These are phyloP conservation scores for Ogataea haglerorum DNA, from an alignment of 805 yeast species.

Conservation along the genomic window DNA sequence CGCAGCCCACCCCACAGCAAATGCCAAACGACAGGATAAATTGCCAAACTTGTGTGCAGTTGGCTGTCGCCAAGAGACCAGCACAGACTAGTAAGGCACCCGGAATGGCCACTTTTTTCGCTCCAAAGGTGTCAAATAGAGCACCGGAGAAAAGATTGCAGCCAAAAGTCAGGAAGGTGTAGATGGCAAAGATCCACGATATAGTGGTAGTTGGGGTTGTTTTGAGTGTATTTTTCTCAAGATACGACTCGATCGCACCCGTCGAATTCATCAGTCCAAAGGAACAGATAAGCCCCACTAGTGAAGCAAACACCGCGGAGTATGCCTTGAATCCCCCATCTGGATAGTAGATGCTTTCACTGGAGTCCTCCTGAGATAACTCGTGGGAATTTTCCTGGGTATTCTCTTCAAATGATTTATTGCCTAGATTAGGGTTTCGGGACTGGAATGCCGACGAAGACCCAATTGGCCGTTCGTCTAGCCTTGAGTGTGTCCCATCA, in stretches of 20 bases:
- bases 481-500: constrained; percentile 1
- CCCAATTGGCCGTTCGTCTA: constrained; percentile 6
- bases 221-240: constrained; percentile 49
- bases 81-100: constrained; percentile 37
- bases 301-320: constrained; percentile 48
- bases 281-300: constrained; percentile 52
- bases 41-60: constrained; percentile 43
- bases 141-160: constrained; percentile 42
- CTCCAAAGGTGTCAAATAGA: constrained; percentile 45
- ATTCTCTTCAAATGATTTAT: not conserved
- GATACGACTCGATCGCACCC: constrained; percentile 66
- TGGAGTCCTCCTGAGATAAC: not conserved
- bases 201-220: constrained; percentile 44
- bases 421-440: not conserved
- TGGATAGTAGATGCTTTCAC: constrained; percentile 35
- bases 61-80: constrained; percentile 45
- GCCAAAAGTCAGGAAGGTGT: constrained; percentile 39
- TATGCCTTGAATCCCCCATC: constrained; percentile 57
- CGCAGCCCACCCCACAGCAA: constrained; percentile 43
- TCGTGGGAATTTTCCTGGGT: not conserved
- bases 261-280: constrained; percentile 66
- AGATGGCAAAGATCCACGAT: constrained; percentile 72
- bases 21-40: constrained; percentile 51
- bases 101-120: constrained; percentile 34
- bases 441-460: constrained; percentile 4